Evolutionary conservation across 2,329 filamentous ascomycete species (phyloP).

Genomic region (Cercospora brassicicola): DNA sequence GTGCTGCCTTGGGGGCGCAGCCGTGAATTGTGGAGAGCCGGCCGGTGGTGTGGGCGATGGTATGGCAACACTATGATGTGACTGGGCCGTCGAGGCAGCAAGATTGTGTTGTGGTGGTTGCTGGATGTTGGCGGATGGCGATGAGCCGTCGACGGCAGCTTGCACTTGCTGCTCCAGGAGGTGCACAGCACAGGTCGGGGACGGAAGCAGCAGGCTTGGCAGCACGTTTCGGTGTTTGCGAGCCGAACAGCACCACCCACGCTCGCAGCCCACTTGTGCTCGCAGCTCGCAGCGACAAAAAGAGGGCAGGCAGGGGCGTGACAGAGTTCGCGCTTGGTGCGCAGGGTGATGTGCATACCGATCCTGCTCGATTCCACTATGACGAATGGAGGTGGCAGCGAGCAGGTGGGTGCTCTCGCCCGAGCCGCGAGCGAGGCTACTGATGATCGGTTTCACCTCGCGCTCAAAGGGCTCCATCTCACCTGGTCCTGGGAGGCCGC

Average conservation of each 20-base stretch:
- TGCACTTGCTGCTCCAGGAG: neutral
- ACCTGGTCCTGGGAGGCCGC: neutral
- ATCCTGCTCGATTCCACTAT: slow-evolving; percentile 4
- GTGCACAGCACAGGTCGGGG: neutral
- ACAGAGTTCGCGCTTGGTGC: slow-evolving; percentile 8
- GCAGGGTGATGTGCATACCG: slow-evolving; percentile 8
- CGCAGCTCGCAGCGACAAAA: neutral
- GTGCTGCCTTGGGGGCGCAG: slow-evolving; percentile 34
- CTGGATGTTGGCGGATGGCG: neutral
- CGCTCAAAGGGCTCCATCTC: neutral
- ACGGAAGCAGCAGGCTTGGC: slow-evolving; percentile 1
- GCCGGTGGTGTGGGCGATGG: slow-evolving; percentile 18
- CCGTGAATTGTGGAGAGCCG: slow-evolving; percentile 25
- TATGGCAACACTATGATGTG: neutral
- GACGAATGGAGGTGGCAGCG: slow-evolving; percentile 1
- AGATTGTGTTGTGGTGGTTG: neutral
- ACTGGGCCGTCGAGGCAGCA: slow-evolving; percentile 11
- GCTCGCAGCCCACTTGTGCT: neutral
- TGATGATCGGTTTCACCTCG: slow-evolving; percentile 1
- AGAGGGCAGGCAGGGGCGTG: neutral
- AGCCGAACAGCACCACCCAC: neutral
- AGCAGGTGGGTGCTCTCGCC: neutral
- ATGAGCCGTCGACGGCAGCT: neutral
- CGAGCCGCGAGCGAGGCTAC: neutral
- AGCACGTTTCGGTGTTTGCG: neutral